Evolutionary conservation across 129 eudicot species (phyloP), one percentile per base, ranked within the genome.

Genomic region (Silybum marianum): DNA sequence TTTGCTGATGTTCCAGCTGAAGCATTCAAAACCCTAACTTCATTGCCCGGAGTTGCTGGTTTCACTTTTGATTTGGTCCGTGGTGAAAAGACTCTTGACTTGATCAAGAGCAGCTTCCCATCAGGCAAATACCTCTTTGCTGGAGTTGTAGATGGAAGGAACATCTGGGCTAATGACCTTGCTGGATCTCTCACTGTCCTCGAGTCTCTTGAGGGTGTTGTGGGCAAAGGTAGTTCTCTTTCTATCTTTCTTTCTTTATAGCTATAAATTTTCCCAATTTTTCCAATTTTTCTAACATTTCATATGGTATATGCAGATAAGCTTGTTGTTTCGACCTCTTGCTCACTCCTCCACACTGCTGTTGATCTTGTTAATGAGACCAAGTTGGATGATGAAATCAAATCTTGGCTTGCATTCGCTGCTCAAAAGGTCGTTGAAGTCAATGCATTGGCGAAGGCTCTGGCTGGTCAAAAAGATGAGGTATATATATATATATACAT

Each of bases 121-220:
- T 85, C 88, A 0, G 91, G 91, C 40, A 90, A 90, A 85, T 85
- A 90, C 85, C 89, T 90, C 1, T 93, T 90, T 83, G 98, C 93
- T 67, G 98, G 98, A 65, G 92, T 93, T 76, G 98, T 93, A 66
- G 98, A 93, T 77, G 97, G 97, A 78, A 87, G 97, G 79, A 93
- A 90, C 89, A 90, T 93, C n/a, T 93, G 97, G 97, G 97, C 97
- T 72, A 93, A 93, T 80, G 97, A 90, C 79, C 96, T 93, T 72
- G 80, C 87, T 80, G 84, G 92, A 71, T 93, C 98, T 25, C 89
- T 90, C 24, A 4, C 32, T 68, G 82, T 84, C 79, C 90, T 93
- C 4, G 80, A 90, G 72, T 62, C 92, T 75, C 98, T 94, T 19
- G 97, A 91, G 85, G 87, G 89, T 82, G 73, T 90, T 67, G 98